Evolutionary conservation across 495 filamentous ascomycete species (phyloP), one percentile per base, ranked within the genome.

Genomic region (Annulohypoxylon bovei): DNA sequence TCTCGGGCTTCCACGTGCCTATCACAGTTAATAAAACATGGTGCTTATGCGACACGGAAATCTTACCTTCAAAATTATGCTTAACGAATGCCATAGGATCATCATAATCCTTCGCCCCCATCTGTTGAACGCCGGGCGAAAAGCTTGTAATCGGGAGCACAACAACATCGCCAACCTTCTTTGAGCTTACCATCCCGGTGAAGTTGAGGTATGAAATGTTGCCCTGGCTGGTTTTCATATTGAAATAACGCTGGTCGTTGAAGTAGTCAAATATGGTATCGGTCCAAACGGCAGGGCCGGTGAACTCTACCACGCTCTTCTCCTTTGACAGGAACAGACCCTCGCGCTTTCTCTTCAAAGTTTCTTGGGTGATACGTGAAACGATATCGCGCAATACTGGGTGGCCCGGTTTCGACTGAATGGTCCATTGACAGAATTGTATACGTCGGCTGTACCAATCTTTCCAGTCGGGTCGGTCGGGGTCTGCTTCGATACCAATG

Each of bases 341-440:
- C 18, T 82, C 82, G 67, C 85, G 83, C 81, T 97, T 95, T 77
- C 90, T 87, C 60, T 87, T 85, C 39, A 98, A 82, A 6, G 94
- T 91, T 75, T 93, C 88, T 68, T 91, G 83, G 0, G 94, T 97
- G 73, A 99, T 92, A 65, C 89, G 90, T 12, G 92, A 86, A 27
- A 99, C 92, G 55, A 98, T 88, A 62, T 98, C 93, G 25, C 92
- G 87, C 49, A 99, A 83, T 20, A 98, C 90, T 0, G 95, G 95
- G 74, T 99, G 95, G 6, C 95, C 95, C 0, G 95, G 91, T 78
- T 99, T 99, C 42, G 92, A 82, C 75, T 98, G 95, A 55, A 99
- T 97, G 3, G 95, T 99, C 95, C 95, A 99, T 77, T 99, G 95
- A 79, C 95, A 99, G 79, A 99, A 99, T 74, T 99, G 95, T 54